phyloP scores from a whole-genome alignment of 2,329 filamentous ascomycete genomes.

The Cryphonectria carpinicola region DNA sequence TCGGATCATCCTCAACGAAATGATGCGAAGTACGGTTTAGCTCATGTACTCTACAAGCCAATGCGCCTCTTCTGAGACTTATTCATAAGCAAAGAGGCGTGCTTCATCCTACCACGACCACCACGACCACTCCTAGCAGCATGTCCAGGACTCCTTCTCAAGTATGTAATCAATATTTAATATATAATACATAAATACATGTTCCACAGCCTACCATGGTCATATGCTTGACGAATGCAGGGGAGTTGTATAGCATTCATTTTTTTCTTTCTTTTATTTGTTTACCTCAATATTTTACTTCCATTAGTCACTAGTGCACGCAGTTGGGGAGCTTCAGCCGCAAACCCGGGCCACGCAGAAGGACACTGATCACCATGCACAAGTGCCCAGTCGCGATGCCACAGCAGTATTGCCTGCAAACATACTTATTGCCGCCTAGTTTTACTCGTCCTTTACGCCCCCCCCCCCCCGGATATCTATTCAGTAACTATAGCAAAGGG shows the following conservation, averaged over 20 bases:
- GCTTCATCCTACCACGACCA: background rate
- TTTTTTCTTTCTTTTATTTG: background rate
- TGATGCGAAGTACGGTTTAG: constrained; percentile 7
- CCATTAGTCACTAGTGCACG: constrained; percentile 1
- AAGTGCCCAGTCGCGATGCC: constrained; percentile 7
- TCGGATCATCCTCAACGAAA: background rate
- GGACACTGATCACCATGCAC: background rate
- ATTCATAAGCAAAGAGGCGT: background rate
- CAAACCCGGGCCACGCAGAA: constrained; percentile 2
- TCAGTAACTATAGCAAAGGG: background rate
- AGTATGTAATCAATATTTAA: background rate
- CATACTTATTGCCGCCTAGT: background rate
- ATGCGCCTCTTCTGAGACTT: background rate
- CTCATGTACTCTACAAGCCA: background rate
- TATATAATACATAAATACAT: background rate
- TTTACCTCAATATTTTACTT: background rate
- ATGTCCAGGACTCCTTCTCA: background rate
- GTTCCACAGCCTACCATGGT: background rate
- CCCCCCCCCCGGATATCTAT: background rate
- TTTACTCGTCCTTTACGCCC: no score
- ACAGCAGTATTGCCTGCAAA: constrained; percentile 13
- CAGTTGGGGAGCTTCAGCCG: constrained; percentile 2
- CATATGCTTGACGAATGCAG: background rate
- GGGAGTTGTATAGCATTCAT: background rate
- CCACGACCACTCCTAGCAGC: no score